Base-by-base conservation (phyloP, 1,139 yeast species). In the Taphrina deformans region DNA sequence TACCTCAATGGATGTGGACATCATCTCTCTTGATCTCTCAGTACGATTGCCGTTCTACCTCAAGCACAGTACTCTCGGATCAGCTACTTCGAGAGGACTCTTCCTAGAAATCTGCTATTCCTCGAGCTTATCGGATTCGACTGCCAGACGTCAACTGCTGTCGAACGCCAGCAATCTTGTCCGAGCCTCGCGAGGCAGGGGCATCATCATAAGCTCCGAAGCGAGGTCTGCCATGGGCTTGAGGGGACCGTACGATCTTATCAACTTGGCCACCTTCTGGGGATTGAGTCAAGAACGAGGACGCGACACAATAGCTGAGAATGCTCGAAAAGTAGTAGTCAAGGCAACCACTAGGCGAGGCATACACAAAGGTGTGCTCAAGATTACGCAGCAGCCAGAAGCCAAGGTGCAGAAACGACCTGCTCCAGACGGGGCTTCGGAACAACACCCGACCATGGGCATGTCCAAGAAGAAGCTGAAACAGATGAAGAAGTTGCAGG, bases 121-220 rank as follows among this genome's bases (percentile, higher is more conserved):
- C 16, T 79, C 84, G 53, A 77, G 86, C 38, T 79, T 82, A 5
- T 76, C 81, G 3, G 81, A 80, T 53, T 76, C 74, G 10, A 72
- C 74, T 64, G 24, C 75, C 75, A 79, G 92, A 65, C 79, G 83
- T 66, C 83, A 83, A 64, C 83, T 87, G 70, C 85, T 92, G 59
- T 80, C 85, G 58, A 92, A 90, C 72, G 84, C 86, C 1, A 80
- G 89, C 61, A 87, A 88, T 71, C 80, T 93, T 21, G 81, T 91
- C n/a, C 78, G 99, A 69, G 90, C 96, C 2, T 83, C 96, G 1
- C 80, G 98, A 70, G 83, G 86, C 33, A 82, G 90, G 55, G 98
- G 97, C 0, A 74, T 93, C 24, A 80, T 93, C 3, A 79, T 91
- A 4, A 84, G 93, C 21, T 85, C 95, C 72, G 97, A 96, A 1